Conservation (phyloP, 345 rosid genomes). For the Eutrema heterophyllum region DNA sequence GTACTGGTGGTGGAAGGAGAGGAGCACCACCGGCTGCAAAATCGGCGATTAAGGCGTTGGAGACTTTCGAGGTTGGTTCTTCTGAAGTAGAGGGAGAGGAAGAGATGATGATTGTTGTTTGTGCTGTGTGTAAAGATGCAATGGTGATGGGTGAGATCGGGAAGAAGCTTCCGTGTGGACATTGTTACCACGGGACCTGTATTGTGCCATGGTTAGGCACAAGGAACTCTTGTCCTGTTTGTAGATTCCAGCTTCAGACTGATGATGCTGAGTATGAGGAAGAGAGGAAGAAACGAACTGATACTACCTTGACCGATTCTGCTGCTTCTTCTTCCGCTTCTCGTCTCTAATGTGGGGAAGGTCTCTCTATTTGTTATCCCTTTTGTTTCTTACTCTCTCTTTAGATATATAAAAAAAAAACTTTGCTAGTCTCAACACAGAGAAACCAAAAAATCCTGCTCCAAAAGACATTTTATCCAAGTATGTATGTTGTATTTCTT, state of each 20-base stretch:
- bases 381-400: constrained; percentile 3
- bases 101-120: constrained; percentile 25
- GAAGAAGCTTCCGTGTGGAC: constrained; percentile 62
- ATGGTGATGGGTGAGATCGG: constrained; percentile 48
- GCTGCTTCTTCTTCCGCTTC: background rate
- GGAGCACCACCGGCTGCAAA: constrained; percentile 71
- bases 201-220: constrained; percentile 66
- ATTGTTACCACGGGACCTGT: constrained; percentile 62
- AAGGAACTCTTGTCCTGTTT: constrained; percentile 71
- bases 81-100: constrained; percentile 25
- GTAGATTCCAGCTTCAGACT: constrained; percentile 60
- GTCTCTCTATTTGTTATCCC: background rate
- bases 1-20: constrained; percentile 43
- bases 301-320: background rate
- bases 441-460: background rate
- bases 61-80: constrained; percentile 36
- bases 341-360: constrained; percentile 1
- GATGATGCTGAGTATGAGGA: constrained; percentile 68
- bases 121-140: constrained; percentile 62
- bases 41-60: constrained; percentile 38
- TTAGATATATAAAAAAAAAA: background rate
- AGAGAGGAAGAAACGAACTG: constrained; percentile 42
- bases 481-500: background rate
- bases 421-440: background rate
- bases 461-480: background rate